Evolutionary conservation across 2,329 filamentous ascomycete species (phyloP).

Genomic region (Microsporum ferrugineum): DNA sequence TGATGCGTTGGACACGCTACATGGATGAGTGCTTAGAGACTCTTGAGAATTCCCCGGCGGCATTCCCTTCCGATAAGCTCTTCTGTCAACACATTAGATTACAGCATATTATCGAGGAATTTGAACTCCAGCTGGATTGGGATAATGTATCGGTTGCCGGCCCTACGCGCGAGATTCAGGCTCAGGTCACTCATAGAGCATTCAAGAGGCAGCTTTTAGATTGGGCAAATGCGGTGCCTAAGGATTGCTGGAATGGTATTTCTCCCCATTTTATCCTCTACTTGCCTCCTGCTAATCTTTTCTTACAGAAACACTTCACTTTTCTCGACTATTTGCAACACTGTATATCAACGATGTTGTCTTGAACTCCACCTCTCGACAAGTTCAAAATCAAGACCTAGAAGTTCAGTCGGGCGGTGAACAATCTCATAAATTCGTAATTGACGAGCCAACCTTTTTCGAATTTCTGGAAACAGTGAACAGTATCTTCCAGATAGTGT

Average conservation of each 20-base stretch:
- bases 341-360: neutral
- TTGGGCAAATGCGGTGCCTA: neutral
- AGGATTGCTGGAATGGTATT: neutral
- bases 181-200: neutral
- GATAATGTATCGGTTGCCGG: neutral
- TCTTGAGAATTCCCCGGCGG: neutral
- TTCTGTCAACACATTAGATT: neutral
- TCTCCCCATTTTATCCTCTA: neutral
- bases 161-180: neutral
- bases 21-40: neutral
- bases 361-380: neutral
- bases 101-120: slow-evolving; percentile 2
- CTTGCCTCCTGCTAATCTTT: neutral
- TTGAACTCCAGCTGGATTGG: neutral
- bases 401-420: neutral
- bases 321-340: neutral
- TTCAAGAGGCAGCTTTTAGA: neutral
- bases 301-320: neutral
- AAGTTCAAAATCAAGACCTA: neutral
- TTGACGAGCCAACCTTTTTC: neutral
- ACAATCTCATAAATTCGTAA: neutral
- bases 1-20: slow-evolving; percentile 3
- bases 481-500: neutral
- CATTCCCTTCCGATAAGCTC: neutral
- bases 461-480: neutral